Base-by-base conservation (phyloP, 2,329 filamentous ascomycete genomes). In the Domatiomyces globalis region DNA sequence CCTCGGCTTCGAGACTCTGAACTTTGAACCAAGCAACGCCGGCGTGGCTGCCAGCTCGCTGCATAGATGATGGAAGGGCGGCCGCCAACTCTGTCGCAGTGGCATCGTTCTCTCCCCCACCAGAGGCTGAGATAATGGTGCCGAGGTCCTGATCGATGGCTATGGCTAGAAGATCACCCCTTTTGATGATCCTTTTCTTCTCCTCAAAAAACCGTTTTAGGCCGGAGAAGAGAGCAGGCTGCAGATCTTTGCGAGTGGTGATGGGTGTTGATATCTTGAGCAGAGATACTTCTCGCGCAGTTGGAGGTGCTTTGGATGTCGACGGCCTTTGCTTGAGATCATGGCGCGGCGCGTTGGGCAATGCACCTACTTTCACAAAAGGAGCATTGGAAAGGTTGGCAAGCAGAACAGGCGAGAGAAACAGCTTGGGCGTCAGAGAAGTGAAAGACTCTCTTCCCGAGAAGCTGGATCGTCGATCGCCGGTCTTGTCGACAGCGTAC, bases 151-250 rank as follows among this genome's bases (percentile, higher is more conserved):
- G 86, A 62, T 98, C 90, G 25, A 98, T 82, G 2, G 87, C 83
- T 10, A 98, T 84, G 17, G 86, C 89, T 50, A 98, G 82, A 10
- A 95, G 70, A 67, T 98, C 92, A 2, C 89, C 90, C 43, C 80
- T 82, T 62, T 88, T 88, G 42, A 96, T 79, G 10, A 96, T 77
- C 3, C 92, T 80, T 51, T 84, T 79, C 61, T 85, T 87, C 51
- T 80, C 79, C 58, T 94, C 85, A 65, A 98, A 95, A 63, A 95
- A 84, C 42, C 81, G 80, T 65, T 95, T 95, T 43, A 98, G 68
- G 0, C 87, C 88, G 17, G 86, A 83, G 59, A 96, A 83, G 4
- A 96, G 77, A 4, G 86, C 86, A 5, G 87, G 85, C 63, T 96
- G 89, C 8, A 95, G 77, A 1, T 84, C 78, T 45, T 87, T 78